These are phyloP conservation scores for Fraxinus sp. DNA, from an alignment of 305 asterid genomes.

Conservation along the genomic window DNA sequence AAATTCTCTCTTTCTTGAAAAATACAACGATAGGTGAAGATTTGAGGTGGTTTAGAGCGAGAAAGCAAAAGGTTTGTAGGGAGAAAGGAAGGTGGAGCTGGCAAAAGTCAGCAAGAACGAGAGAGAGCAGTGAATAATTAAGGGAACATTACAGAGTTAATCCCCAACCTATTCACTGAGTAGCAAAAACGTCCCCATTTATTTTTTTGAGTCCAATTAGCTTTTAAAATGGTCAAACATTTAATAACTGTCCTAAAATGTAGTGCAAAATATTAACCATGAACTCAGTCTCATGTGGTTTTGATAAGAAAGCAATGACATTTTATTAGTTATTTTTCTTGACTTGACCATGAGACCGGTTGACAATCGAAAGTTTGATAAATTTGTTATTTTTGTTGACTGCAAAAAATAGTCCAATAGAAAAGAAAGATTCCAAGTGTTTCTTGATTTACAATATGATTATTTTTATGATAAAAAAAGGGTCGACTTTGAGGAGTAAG, in stretches of 20 bases:
- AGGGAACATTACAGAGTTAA: background rate
- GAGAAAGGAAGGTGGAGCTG: conserved; percentile 46
- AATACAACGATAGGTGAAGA: background rate
- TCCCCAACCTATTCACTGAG: background rate
- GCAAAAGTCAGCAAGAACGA: conserved; percentile 32
- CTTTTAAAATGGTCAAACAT: background rate
- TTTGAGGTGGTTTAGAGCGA: conserved; percentile 36
- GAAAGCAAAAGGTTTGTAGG: conserved; percentile 41
- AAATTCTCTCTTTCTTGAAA: conserved; percentile 19
- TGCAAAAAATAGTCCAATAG: too few relatives aligned
- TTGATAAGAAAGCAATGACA: too few relatives aligned
- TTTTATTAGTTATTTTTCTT: too few relatives aligned
- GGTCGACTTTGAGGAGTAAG: too few relatives aligned
- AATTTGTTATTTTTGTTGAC: too few relatives aligned
- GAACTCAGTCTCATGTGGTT: background rate
- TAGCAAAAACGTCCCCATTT: background rate
- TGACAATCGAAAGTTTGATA: too few relatives aligned
- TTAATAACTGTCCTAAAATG: background rate
- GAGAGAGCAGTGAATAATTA: conserved; percentile 27
- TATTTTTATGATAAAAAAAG: too few relatives aligned
- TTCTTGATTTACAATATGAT: too few relatives aligned
- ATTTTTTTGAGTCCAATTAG: background rate
- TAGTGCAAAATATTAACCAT: background rate
- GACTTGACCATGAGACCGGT: too few relatives aligned
- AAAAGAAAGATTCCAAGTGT: too few relatives aligned